Evolutionary conservation across 2,329 filamentous ascomycete species (phyloP), one percentile per base, ranked within the genome.

Genomic region (Byssothecium circinans): DNA sequence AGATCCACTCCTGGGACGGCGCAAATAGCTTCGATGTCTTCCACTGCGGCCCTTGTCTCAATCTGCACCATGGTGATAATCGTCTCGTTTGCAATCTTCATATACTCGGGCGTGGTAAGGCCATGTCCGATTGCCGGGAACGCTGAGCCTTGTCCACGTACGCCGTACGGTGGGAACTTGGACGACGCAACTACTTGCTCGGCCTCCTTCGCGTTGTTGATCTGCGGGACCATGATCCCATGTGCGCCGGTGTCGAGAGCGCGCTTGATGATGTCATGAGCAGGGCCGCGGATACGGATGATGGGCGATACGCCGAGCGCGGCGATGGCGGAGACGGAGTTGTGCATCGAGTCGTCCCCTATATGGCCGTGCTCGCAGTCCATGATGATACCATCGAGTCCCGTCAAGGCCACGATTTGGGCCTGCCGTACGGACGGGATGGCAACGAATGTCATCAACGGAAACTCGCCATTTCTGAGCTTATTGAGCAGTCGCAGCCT

Each of bases 21-120:
- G 34, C 82, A 82, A 64, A 87, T 87, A 39, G 79, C 80, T 27
- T 86, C 82, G 1, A 86, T 70, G 43, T 77, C 76, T 38, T 76
- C 78, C 12, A 87, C 71, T 0, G 83, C 83, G 62, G 85, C 83
- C 50, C 74, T 73, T 0, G 84, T 86, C 70, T 87, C 84, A 43
- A 87, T 86, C 65, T 87, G 84, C 10, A 86, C 81, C 71, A 86
- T 84, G 14, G 81, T 85, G 48, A 87, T 63, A 18, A 87, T 74
- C 23, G 76, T 75, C 8, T 76, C 74, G 58, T 83, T 83, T 38
- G 80, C 80, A 33, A 80, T 75, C 56, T 81, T 75, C 41, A 83
- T 74, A 53, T 83, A 84, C 50, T 81, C 78, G 11, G 78, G 77
- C 50, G 78, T 75, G 10, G 71, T 75, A 8, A 76, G 69, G 14